Evolutionary conservation across 2,329 filamentous ascomycete genomes (phyloP), one percentile per base, ranked within the genome.

Genomic region (Metarhizium sp.): DNA sequence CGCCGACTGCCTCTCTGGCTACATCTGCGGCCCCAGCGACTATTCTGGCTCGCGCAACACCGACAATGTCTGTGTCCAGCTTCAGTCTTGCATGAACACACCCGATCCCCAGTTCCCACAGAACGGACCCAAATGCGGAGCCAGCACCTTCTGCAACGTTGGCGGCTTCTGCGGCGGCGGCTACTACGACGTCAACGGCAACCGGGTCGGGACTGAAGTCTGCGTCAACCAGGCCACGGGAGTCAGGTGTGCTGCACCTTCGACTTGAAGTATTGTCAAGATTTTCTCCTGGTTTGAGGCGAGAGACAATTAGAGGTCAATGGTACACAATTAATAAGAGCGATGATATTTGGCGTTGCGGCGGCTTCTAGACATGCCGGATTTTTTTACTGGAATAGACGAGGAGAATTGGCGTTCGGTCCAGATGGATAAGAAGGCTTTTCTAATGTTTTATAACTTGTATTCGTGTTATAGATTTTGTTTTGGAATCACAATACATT

Each of bases 281-380:
- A 10, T 40, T 40, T 40, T 7, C 4, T 1, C 25, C 25, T 25
- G 25, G 25, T 4, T 25, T 1, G 25, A 25, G 4, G 4, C 25
- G 3, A 3, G 25, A 25, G 1, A 25, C 25, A 1, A 25, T 25
- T 0, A 25, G 25, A 1, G 4, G 4, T 1, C 0, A 4, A 1
- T 25, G 3, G 25, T 25, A 4, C 25, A 25, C 25, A 4, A 4
- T 25, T 25, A 25, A 25, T 25, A 1, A 4, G 20, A 25, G 25
- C 25, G 25, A 25, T 25, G 25, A 1, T 1, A 25, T 25, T 25
- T 25, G 25, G 25, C 3, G 3, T 25, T 3, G 25, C 3, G 25
- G 25, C 25, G 3, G 25, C 25, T 25, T 25, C 25, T 25, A 25
- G 25, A 25, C 25, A 25, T 25, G 25, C 25, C 25, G 25, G 4